phyloP scores from a whole-genome alignment of 345 rosid genomes.

The Brassica incana region DNA sequence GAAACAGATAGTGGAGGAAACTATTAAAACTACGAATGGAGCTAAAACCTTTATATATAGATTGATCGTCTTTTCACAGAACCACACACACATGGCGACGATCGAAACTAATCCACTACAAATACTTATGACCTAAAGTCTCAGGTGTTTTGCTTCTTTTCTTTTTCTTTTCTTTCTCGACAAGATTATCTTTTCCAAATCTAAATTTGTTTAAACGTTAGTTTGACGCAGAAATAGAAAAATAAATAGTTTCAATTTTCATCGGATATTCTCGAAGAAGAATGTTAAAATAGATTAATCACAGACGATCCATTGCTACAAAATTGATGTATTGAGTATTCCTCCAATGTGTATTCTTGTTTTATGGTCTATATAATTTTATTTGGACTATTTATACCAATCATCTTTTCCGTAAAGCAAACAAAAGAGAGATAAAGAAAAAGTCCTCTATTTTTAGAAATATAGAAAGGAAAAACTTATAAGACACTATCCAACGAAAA shows the following conservation, averaged over 20 bases:
- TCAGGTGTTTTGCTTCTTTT: constrained; percentile 37
- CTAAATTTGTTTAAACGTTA: neutral
- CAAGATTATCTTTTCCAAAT: neutral
- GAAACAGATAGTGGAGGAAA: constrained; percentile 34
- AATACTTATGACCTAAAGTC: constrained; percentile 26
- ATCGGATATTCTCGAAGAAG: neutral
- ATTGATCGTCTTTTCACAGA: constrained; percentile 20
- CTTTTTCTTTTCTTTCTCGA: neutral
- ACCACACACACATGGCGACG: neutral
- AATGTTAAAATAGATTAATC: neutral
- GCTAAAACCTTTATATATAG: neutral
- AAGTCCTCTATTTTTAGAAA: constrained; percentile 26
- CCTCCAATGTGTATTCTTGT: neutral
- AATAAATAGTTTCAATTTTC: neutral
- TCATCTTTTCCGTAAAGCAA: constrained; percentile 29
- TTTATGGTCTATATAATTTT: neutral
- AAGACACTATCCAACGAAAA: constrained; percentile 32
- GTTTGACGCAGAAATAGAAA: neutral
- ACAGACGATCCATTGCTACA: neutral
- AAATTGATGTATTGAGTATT: neutral
- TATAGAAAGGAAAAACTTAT: constrained; percentile 13
- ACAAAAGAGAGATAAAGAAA: constrained; percentile 15
- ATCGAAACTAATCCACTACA: neutral
- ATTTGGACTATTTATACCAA: constrained; percentile 18
- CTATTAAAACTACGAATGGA: constrained; percentile 28